Evolutionary conservation across 306 rosid species (phyloP).

Genomic region (Lagenaria siceraria): DNA sequence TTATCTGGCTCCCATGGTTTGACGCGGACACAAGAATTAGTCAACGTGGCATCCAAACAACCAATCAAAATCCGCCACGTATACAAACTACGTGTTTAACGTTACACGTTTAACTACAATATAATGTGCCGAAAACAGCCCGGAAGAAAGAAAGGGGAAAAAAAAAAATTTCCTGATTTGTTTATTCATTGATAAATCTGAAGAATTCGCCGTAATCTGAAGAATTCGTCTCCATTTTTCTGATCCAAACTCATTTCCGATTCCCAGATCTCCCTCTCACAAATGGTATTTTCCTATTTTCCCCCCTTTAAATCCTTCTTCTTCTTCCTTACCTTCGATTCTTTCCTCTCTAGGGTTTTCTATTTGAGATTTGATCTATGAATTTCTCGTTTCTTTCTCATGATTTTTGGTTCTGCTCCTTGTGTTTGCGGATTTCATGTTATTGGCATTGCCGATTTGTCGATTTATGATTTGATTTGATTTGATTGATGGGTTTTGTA

Average conservation of each 20-base stretch:
- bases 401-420: too few species aligned
- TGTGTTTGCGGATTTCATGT: neutral
- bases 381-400: too few species aligned
- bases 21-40: neutral
- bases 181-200: neutral
- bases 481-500: conserved; percentile 12
- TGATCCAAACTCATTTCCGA: neutral
- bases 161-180: neutral
- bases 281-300: neutral
- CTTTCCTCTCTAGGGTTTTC: neutral
- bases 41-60: neutral
- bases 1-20: neutral
- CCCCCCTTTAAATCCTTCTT: too few species aligned
- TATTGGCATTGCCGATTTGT: neutral
- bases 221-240: neutral
- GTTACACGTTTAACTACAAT: neutral
- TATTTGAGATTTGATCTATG: neutral
- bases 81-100: neutral
- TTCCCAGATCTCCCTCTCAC: neutral
- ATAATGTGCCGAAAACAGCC: neutral
- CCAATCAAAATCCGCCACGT: neutral
- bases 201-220: neutral
- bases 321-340: neutral
- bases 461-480: neutral
- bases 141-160: neutral